Base-by-base conservation (phyloP, 768 basidiomycete genomes). In the Candolleomyces efflorescens region DNA sequence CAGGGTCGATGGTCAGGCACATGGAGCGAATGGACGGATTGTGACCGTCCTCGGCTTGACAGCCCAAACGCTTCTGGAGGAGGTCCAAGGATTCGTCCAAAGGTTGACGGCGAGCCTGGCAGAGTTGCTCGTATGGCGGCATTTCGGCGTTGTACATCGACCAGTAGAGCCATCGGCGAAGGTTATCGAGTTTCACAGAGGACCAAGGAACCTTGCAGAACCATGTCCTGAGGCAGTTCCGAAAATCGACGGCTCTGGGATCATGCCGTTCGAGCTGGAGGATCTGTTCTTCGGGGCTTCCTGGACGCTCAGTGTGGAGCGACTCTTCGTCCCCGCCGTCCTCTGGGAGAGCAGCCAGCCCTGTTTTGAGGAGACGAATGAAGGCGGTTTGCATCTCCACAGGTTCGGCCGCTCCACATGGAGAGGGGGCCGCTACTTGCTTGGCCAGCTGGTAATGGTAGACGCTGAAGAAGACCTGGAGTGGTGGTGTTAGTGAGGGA, bases 121-220 rank as follows among this genome's bases (percentile, higher is more conserved):
- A 71, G 17, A 90, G 68, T 26, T 69, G 54, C 11, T 84, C 77
- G 4, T 72, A 66, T 5, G 80, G 65, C 15, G 86, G 85, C 32
- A 90, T 74, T 39, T 83, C 76, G 4, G 80, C 75, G 65, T 88
- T 88, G 70, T 86, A 94, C 65, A 90, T 85, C 22, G 83, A 80
- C 92, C 93, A 95, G 56, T 90, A 85, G 27, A 96, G 73, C 89
- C 92, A 95, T 59, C 81, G 75, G 43, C 78, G 78, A 56, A 92
- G 73, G 67, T 92, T 83, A 39, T 80, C 73, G 17, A 75, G 77
- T 45, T 77, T 83, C 57, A 96, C 80, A 12, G 80, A 75, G 0
- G 86, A 86, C 89, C 90, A 96, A 0, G 85, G 83, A 15, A 78
- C 83, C 62, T 83, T 84, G 56, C 80, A 73, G 68, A 95, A 95